Evolutionary conservation across 345 rosid species (phyloP).

Genomic region (Citrus inodora): DNA sequence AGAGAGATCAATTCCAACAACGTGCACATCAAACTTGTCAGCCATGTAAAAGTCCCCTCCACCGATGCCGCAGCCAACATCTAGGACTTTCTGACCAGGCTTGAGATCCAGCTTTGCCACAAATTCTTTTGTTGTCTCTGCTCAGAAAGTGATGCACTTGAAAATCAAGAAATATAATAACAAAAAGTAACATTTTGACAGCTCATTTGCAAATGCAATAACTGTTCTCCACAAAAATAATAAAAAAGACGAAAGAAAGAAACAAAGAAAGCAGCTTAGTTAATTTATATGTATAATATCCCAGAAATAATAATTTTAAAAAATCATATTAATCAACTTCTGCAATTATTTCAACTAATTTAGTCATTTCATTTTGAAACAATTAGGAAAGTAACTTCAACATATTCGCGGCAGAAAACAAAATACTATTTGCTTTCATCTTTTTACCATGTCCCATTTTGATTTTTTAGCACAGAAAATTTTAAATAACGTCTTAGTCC

Average conservation of each 20-base stretch:
- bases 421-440: background rate
- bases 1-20: slow-evolving; percentile 92
- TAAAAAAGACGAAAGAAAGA: background rate
- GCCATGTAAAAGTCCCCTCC: slow-evolving; percentile 99
- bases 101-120: slow-evolving; percentile 79
- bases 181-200: background rate
- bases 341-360: background rate
- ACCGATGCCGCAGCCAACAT: slow-evolving; percentile 98
- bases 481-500: background rate
- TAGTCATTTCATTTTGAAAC: background rate
- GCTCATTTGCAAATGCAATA: no score
- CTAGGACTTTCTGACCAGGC: slow-evolving; percentile 93
- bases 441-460: background rate
- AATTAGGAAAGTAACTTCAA: background rate
- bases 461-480: background rate
- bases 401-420: background rate
- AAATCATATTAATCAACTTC: background rate
- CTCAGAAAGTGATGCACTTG: slow-evolving; percentile 13
- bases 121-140: slow-evolving; percentile 97
- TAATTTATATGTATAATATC: background rate
- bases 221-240: background rate
- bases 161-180: background rate
- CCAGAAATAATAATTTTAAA: background rate
- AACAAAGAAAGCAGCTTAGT: background rate
- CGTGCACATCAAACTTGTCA: slow-evolving; percentile 75